phyloP scores from a whole-genome alignment of 192 early-diverging fungal genomes.

The Coemansia brasiliensis region DNA sequence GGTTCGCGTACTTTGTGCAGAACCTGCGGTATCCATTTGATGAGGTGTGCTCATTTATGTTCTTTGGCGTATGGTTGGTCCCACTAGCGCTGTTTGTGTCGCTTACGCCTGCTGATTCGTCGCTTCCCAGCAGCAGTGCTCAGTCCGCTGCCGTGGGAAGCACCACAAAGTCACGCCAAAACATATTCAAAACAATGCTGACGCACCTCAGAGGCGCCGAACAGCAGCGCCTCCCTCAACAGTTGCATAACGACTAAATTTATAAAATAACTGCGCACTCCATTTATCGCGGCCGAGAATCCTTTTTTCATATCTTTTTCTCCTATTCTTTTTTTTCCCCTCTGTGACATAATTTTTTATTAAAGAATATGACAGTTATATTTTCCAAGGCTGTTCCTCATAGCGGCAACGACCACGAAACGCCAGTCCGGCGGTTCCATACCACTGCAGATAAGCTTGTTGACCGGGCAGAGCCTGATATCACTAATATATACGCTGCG shows the following conservation, averaged over 20 bases:
- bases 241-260: constrained; percentile 27
- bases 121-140: constrained; percentile 56
- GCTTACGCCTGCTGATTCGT: constrained; percentile 54
- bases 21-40: constrained; percentile 67
- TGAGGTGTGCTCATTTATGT: constrained; percentile 90
- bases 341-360: constrained; percentile 4
- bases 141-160: neutral
- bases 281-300: neutral
- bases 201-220: constrained; percentile 10
- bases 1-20: constrained; percentile 89
- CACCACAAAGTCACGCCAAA: constrained; percentile 19
- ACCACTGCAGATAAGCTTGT: constrained; percentile 30
- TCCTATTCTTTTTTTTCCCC: neutral
- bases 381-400: constrained; percentile 37
- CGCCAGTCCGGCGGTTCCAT: constrained; percentile 40
- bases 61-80: constrained; percentile 90
- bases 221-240: constrained; percentile 23
- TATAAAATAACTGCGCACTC: neutral
- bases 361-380: constrained; percentile 22
- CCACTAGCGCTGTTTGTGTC: constrained; percentile 93
- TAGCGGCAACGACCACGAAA: constrained; percentile 32
- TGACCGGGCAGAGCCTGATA: constrained; percentile 32
- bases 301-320: constrained; percentile 1
- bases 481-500: constrained; percentile 37
- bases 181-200: constrained; percentile 37